Evolutionary conservation across 352 stramenopile genomes (phyloP), one percentile per base, ranked within the genome.

Genomic region (Phytophthora foliorum): DNA sequence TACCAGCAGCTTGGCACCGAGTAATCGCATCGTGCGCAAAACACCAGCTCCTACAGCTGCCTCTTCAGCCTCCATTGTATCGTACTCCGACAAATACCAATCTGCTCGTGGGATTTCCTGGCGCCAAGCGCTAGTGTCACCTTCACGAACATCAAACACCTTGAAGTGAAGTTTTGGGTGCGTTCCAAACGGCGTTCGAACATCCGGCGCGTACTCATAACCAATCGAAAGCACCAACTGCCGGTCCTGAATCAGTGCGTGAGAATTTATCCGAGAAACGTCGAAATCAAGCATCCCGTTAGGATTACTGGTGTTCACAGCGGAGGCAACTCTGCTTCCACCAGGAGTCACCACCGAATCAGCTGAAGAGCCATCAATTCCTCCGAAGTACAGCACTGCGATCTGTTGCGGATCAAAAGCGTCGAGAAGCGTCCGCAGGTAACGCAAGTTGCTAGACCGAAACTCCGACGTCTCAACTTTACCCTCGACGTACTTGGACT

Each of bases 361-460:
- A 0, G 42, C 51, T 19, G 70, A 84, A 1, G 68, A 60, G 24
- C 41, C 72, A 7, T 65, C 58, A 4, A 62, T 11, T 16, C 77
- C 75, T 21, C 67, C 68, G 13, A 74, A 82, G 45, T 90, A 90
- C 4, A 94, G 51, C 38, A 95, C 86, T 2, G 87, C 87, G 19
- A 95, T 89, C 55, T 95, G 87, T 41, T 92, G 80, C 7, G 87
- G 85, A 25, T 93, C 87, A 50, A 95, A 95, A 7, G 84, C 80
- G 48, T 95, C 85, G 27, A 95, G 49, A 19, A 95, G 56, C 21
- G 75, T 88, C 5, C 87, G 84, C 24, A 95, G 55, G 13, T 84
- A 88, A 25, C 86, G 86, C 52, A 95, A 60, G 42, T 95, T 95
- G 31, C 78, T 77, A 29, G 86, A 82, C 16, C 84, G 78, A 42